Evolutionary conservation across 2,329 filamentous ascomycete species (phyloP), one percentile per base, ranked within the genome.

Genomic region (Colletotrichum australisinense): DNA sequence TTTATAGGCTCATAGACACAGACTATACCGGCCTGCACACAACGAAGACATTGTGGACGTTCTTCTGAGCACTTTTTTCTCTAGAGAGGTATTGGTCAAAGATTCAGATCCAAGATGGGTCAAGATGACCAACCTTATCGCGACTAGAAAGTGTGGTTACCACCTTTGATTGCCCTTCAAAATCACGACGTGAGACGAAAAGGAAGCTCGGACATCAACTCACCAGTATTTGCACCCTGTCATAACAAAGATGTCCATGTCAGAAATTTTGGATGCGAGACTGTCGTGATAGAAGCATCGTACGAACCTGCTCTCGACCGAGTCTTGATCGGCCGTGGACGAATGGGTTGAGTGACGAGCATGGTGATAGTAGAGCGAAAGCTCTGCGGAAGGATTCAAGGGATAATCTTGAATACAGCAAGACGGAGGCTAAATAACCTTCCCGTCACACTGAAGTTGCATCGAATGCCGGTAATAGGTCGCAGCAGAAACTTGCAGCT

Each of bases 51-150:
- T 32, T 64, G 74, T 5, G 74, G 74, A 14, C 65, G 72, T 57
- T 75, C 74, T 63, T 75, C 74, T 16, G 74, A 75, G 52, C 74
- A 75, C 57, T 75, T 75, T 32, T 75, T 75, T 38, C 74, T 64
- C 74, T 75, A 12, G 4, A 9, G 24, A n/a, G 16, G 26, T 24
- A 55, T 72, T 58, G 52, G 64, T 52, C 7, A 63, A 32, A 24
- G 4, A 19, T 9, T 57, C 58, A 63, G 6, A 2, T 24, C 2
- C n/a, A 19, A 2, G 19, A 28, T 16, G 19, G 22, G 3, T 2
- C 19, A 49, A 12, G 24, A 22, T 2, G n/a, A 63, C 63, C 11
- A 72, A 75, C 74, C 72, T 75, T 75, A 60, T 75, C 74, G 53
- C 74, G 74, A 32, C 74, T 75, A 38, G 5, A 7, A 4, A 8